A percentile compares a stretch with the other conserved stretches of the same genome.
These are phyloP conservation scores for Ilex aquifolium DNA, from an alignment of 257 asterid species.

Conservation along the genomic window DNA sequence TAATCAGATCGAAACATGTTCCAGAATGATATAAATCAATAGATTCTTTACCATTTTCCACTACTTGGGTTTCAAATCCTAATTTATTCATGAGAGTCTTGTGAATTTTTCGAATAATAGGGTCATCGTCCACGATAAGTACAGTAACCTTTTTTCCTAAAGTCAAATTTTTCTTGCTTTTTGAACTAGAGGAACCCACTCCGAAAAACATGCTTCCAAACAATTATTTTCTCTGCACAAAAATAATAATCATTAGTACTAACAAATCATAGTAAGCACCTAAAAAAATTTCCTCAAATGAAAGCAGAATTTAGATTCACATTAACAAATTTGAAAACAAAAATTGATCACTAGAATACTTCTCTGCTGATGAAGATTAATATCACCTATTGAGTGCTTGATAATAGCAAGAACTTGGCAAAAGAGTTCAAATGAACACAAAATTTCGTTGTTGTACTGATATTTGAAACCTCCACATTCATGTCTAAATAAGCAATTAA, in stretches of 20 bases:
- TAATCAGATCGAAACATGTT: slow-evolving; percentile 30
- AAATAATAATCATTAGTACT: too few relatives aligned
- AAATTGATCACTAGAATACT: too few relatives aligned
- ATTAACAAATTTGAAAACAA: too few relatives aligned
- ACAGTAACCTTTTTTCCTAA: slow-evolving; percentile 18
- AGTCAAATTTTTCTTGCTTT: not conserved
- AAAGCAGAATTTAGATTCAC: too few relatives aligned
- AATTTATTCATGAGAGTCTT: slow-evolving; percentile 12
- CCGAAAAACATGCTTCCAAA: not conserved
- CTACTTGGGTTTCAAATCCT: slow-evolving; percentile 28
- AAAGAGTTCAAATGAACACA: not conserved
- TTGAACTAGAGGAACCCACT: not conserved
- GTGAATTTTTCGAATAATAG: slow-evolving; percentile 21
- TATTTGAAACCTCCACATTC: not conserved
- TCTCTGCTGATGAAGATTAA: too few relatives aligned
- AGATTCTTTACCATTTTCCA: slow-evolving; percentile 38
- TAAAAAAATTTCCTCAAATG: too few relatives aligned
- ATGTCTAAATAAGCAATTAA: not conserved
- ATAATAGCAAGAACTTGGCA: not conserved
- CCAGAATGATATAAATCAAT: slow-evolving; percentile 32
- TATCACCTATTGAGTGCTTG: not conserved
- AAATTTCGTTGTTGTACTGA: too few relatives aligned
- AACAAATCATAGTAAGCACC: too few relatives aligned
- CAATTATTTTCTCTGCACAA: not conserved
- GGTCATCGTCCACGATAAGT: slow-evolving; percentile 50